These are phyloP conservation scores for Exophiala viscosa DNA, from an alignment of 2,329 filamentous ascomycete genomes.

Conservation along the genomic window DNA sequence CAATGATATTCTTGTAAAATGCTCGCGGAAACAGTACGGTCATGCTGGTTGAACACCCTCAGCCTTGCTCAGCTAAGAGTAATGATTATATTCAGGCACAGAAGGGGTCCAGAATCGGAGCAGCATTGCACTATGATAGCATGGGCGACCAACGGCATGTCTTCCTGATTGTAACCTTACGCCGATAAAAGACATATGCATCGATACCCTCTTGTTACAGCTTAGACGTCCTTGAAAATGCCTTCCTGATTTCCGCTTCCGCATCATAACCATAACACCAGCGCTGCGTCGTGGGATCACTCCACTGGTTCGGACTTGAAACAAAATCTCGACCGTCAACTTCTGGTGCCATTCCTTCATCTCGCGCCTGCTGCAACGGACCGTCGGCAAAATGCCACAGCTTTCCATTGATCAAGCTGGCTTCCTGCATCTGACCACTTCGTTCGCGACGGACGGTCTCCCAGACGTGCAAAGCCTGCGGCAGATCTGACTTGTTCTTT, in stretches of 20 bases:
- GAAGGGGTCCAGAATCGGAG: no score
- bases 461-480: constrained; percentile 36
- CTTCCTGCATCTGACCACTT: constrained; percentile 42
- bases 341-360: constrained; percentile 42
- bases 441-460: constrained; percentile 36
- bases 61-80: no score
- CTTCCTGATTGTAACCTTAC: no score
- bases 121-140: no score
- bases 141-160: neutral
- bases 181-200: neutral
- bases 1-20: neutral
- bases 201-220: constrained; percentile 5
- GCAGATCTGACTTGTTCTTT: constrained; percentile 28
- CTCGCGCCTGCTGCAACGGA: constrained; percentile 40
- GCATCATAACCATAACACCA: constrained; percentile 52
- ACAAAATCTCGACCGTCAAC: constrained; percentile 37
- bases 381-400: constrained; percentile 50
- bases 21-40: no score
- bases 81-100: no score
- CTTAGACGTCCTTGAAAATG: constrained; percentile 20
- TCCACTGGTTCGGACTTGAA: constrained; percentile 49
- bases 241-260: constrained; percentile 36
- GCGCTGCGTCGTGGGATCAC: constrained; percentile 44
- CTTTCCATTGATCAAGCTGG: constrained; percentile 45
- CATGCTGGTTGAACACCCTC: no score